Conservation (phyloP, 768 basidiomycete species). For the Galerina marginata region DNA sequence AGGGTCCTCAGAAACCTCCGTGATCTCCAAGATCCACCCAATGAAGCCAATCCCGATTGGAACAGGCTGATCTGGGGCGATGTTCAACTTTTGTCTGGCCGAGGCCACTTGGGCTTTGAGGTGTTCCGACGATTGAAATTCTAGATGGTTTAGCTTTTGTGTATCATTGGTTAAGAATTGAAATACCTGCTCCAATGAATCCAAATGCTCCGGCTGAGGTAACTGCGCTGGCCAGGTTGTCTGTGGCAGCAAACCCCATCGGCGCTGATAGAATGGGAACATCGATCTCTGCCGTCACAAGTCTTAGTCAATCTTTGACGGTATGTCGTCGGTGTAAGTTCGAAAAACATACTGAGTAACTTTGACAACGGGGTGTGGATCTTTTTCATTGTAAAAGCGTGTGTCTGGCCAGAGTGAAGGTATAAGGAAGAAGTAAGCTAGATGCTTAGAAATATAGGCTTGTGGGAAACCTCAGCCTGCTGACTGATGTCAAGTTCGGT, state of each 20-base stretch:
- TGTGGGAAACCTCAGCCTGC: too few relatives aligned
- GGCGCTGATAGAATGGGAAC: conserved; percentile 62
- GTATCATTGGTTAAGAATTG: not conserved
- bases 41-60: conserved; percentile 66
- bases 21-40: conserved; percentile 59
- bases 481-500: too few relatives aligned
- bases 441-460: too few relatives aligned
- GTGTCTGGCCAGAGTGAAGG: too few relatives aligned
- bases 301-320: too few relatives aligned
- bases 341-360: too few relatives aligned
- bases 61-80: conserved; percentile 37
- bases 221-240: conserved; percentile 47
- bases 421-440: too few relatives aligned
- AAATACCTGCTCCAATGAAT: conserved; percentile 54
- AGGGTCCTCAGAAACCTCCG: conserved; percentile 39
- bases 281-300: conserved; percentile 39
- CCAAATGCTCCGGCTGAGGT: conserved; percentile 62
- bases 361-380: too few relatives aligned
- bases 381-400: too few relatives aligned
- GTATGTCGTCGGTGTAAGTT: too few relatives aligned
- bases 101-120: conserved; percentile 47
- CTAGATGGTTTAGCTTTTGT: conserved; percentile 19
- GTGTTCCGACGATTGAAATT: conserved; percentile 41
- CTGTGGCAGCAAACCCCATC: conserved; percentile 53
- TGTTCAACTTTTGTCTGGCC: conserved; percentile 38